Conservation (phyloP, 2,329 filamentous ascomycete species). For the Neofusicoccum sp. region DNA sequence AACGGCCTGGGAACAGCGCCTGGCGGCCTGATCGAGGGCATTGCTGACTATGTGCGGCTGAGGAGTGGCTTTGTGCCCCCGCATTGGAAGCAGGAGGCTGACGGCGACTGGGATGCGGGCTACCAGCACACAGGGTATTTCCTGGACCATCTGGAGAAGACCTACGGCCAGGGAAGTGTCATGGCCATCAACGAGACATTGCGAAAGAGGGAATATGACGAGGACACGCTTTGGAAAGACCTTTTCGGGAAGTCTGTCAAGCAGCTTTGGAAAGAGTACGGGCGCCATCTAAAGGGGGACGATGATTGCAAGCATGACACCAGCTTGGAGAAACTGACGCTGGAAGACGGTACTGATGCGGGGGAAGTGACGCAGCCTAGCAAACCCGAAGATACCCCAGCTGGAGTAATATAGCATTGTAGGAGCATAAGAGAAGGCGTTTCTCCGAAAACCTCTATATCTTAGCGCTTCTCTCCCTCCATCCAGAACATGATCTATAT, state of each 20-base stretch:
- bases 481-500: background rate
- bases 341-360: background rate
- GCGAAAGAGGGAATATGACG: constrained; percentile 46
- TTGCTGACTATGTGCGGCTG: constrained; percentile 89
- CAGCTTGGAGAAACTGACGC: background rate
- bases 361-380: background rate
- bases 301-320: background rate
- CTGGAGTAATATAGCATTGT: background rate
- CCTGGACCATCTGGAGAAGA: constrained; percentile 75
- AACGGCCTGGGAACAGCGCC: constrained; percentile 57
- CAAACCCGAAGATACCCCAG: background rate
- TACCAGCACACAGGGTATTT: constrained; percentile 94
- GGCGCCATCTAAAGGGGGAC: constrained; percentile 40
- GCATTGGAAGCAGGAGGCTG: constrained; percentile 68
- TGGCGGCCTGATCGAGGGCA: constrained; percentile 81
- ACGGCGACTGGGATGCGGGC: constrained; percentile 76
- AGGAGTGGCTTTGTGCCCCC: constrained; percentile 70
- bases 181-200: constrained; percentile 65
- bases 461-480: no score
- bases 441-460: no score
- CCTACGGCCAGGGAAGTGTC: constrained; percentile 52
- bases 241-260: constrained; percentile 66
- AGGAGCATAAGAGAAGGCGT: no score
- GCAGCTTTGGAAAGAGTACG: constrained; percentile 75
- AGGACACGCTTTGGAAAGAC: constrained; percentile 60